These are phyloP conservation scores for Annulohypoxylon maeteangense DNA, from an alignment of 495 filamentous ascomycete genomes.

Conservation along the genomic window DNA sequence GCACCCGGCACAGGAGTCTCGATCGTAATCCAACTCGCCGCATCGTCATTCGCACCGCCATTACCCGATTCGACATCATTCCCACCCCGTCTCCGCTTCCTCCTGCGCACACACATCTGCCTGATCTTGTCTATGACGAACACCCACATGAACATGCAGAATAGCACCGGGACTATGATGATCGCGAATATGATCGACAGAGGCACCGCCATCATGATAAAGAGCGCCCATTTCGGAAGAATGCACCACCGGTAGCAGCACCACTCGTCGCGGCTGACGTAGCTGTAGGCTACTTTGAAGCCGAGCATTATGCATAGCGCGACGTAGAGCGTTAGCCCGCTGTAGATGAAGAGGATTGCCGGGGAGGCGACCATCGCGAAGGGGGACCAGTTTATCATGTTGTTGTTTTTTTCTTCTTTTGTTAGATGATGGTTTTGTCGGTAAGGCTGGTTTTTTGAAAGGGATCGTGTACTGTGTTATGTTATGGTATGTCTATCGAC, in stretches of 20 bases:
- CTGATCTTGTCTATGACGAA: not conserved
- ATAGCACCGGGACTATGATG: not conserved
- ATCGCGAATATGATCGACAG: not conserved
- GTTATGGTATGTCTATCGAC: not conserved
- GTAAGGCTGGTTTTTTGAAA: too few relatives aligned
- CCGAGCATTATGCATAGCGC: not conserved
- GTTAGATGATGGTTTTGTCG: too few relatives aligned
- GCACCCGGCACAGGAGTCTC: not conserved
- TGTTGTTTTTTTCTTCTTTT: too few relatives aligned
- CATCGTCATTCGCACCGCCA: not conserved
- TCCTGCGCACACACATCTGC: not conserved
- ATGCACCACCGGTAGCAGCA: too few relatives aligned
- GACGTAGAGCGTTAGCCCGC: not conserved
- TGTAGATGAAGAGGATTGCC: slow-evolving; percentile 2
- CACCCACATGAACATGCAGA: not conserved
- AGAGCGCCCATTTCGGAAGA: not conserved
- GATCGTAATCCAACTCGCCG: not conserved
- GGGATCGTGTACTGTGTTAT: not conserved
- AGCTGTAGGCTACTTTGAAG: not conserved
- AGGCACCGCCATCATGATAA: too few relatives aligned
- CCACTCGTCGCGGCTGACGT: not conserved
- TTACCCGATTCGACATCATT: not conserved
- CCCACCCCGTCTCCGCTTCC: not conserved
- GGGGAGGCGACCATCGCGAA: slow-evolving; percentile 1
- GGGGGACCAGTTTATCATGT: not conserved